These are phyloP conservation scores for Mycena latifolia DNA, from an alignment of 768 basidiomycete species.

Conservation along the genomic window DNA sequence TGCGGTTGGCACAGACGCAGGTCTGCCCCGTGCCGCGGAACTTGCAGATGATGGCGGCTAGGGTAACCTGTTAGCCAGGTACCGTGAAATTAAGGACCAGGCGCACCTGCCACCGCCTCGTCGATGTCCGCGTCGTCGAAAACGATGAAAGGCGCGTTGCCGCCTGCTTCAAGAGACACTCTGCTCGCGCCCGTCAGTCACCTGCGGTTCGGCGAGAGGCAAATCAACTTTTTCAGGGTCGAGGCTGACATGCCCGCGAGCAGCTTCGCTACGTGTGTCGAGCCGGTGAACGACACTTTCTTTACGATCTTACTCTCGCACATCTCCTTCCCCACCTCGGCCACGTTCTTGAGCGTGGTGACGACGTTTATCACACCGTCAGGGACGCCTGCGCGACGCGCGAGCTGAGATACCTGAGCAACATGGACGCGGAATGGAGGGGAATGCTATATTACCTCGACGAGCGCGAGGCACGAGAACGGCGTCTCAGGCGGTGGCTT, in stretches of 20 bases:
- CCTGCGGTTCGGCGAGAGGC: not conserved
- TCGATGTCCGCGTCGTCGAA: constrained; percentile 97
- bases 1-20: constrained; percentile 89
- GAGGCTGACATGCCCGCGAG: constrained; percentile 79
- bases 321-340: constrained; percentile 93
- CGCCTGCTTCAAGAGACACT: constrained; percentile 89
- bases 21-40: constrained; percentile 89
- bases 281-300: constrained; percentile 95
- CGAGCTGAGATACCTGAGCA: constrained; percentile 63
- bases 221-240: constrained; percentile 81
- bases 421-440: not conserved
- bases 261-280: constrained; percentile 83
- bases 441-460: constrained; percentile 83
- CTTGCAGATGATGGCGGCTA: constrained; percentile 82
- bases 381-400: constrained; percentile 91
- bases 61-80: not conserved
- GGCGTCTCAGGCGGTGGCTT: constrained; percentile 97
- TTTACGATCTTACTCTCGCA: constrained; percentile 88
- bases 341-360: constrained; percentile 86
- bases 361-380: constrained; percentile 96
- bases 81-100: constrained; percentile 13
- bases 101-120: constrained; percentile 85
- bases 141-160: constrained; percentile 96
- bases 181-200: constrained; percentile 41
- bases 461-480: constrained; percentile 90